Evolutionary conservation across 345 rosid genomes (phyloP).

Genomic region (Dovyalis caffra): DNA sequence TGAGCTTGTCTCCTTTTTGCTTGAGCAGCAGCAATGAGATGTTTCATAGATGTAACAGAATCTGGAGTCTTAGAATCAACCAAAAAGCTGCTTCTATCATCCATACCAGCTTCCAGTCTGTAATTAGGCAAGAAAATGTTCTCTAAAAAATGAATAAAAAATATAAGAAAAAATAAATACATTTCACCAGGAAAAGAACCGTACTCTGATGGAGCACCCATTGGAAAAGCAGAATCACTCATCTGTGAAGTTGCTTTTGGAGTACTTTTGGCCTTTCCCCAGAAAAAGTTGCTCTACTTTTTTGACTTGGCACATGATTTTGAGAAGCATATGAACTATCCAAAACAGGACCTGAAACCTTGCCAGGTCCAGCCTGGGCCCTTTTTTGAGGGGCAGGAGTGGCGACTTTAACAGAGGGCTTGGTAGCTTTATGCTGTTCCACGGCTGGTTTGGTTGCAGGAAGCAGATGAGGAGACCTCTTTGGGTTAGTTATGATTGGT

Average conservation of each 20-base stretch:
- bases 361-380: conserved; percentile 40
- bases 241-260: conserved; percentile 43
- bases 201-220: conserved; percentile 42
- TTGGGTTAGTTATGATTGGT: conserved; percentile 46
- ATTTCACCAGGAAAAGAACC: conserved; percentile 36
- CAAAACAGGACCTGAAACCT: conserved; percentile 35
- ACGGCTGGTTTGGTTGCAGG: conserved; percentile 24
- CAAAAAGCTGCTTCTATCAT: conserved; percentile 38
- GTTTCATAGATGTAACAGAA: conserved; percentile 65
- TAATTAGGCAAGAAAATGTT: conserved; percentile 10
- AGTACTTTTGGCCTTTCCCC: conserved; percentile 47
- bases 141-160: conserved; percentile 3
- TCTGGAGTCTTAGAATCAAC: conserved; percentile 53
- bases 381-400: conserved; percentile 39
- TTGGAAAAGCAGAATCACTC: conserved; percentile 34
- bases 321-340: conserved; percentile 44
- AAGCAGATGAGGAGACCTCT: conserved; percentile 39
- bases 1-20: conserved; percentile 85
- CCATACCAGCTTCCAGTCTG: conserved; percentile 46
- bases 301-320: conserved; percentile 45
- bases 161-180: conserved; percentile 26
- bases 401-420: conserved; percentile 43
- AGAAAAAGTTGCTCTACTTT: conserved; percentile 39
- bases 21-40: conserved; percentile 93
- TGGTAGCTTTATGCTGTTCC: conserved; percentile 45